phyloP scores from a whole-genome alignment of 306 rosid genomes.

The Parietaria judaica region DNA sequence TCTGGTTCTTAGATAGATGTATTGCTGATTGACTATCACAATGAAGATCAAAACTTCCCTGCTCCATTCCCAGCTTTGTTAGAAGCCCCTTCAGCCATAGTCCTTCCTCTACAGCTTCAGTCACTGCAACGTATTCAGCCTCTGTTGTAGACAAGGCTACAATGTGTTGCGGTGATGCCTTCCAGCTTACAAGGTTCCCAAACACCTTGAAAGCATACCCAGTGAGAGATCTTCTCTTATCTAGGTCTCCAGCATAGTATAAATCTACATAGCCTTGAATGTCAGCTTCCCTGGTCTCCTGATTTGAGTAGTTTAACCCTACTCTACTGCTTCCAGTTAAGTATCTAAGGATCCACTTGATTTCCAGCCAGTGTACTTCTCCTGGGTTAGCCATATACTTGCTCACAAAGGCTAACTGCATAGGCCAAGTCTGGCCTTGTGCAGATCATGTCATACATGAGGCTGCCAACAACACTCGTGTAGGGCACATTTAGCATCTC shows the following conservation, averaged over 20 bases:
- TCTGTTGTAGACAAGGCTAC: not conserved
- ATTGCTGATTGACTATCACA: no score
- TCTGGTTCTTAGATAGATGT: no score
- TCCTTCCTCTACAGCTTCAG: not conserved
- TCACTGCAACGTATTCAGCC: not conserved
- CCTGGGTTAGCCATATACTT: not conserved
- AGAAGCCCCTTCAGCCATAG: not conserved
- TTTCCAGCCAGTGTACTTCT: not conserved
- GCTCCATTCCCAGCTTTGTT: not conserved
- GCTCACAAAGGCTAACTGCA: not conserved
- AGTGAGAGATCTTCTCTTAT: not conserved
- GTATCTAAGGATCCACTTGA: not conserved
- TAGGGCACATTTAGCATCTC: not conserved
- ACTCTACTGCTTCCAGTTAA: not conserved
- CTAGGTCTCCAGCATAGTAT: not conserved
- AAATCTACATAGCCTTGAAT: not conserved
- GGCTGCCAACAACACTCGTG: not conserved
- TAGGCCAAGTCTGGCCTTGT: not conserved
- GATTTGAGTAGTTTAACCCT: not conserved
- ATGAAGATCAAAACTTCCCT: no score
- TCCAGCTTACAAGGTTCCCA: not conserved
- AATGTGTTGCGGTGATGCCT: not conserved
- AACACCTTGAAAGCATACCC: not conserved
- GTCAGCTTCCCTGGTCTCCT: not conserved
- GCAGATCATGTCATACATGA: not conserved